phyloP scores from a whole-genome alignment of 169 alveolate species.

The Cardiosporidium cionae region DNA sequence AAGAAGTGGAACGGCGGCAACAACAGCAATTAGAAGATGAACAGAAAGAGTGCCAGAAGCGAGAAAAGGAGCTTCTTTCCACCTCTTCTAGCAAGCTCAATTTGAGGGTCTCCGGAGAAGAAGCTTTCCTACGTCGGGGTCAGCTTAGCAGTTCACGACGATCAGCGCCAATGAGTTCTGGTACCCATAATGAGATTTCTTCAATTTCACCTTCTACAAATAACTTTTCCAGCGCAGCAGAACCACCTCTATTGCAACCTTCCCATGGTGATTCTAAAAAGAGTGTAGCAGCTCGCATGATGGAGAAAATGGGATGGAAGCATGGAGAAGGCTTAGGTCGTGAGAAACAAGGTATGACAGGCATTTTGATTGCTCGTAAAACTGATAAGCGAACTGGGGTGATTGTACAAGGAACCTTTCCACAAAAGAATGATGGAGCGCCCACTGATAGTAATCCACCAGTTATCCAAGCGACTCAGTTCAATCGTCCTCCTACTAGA shows the following conservation, averaged over 20 bases:
- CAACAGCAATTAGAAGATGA: slow-evolving; percentile 24
- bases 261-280: slow-evolving; percentile 41
- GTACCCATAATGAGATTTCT: background rate
- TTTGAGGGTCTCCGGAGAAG: slow-evolving; percentile 1
- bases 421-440: background rate
- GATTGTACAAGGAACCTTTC: slow-evolving; percentile 50
- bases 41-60: slow-evolving; percentile 1
- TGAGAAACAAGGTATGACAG: slow-evolving; percentile 69
- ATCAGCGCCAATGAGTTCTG: background rate
- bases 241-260: background rate
- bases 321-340: slow-evolving; percentile 76
- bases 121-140: slow-evolving; percentile 7
- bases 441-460: slow-evolving; percentile 8
- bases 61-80: background rate
- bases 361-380: slow-evolving; percentile 66
- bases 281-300: slow-evolving; percentile 65
- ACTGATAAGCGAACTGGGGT: slow-evolving; percentile 66
- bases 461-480: slow-evolving; percentile 21
- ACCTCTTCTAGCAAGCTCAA: background rate
- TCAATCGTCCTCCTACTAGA: slow-evolving; percentile 36
- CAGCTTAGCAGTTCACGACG: background rate
- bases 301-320: slow-evolving; percentile 83
- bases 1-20: slow-evolving; percentile 27
- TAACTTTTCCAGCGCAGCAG: background rate
- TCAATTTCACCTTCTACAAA: background rate